Percentiles rank a stretch among this genome's conserved stretches.
Conservation (phyloP, 2,329 filamentous ascomycete species). For the Tolypocladium tundrense region DNA sequence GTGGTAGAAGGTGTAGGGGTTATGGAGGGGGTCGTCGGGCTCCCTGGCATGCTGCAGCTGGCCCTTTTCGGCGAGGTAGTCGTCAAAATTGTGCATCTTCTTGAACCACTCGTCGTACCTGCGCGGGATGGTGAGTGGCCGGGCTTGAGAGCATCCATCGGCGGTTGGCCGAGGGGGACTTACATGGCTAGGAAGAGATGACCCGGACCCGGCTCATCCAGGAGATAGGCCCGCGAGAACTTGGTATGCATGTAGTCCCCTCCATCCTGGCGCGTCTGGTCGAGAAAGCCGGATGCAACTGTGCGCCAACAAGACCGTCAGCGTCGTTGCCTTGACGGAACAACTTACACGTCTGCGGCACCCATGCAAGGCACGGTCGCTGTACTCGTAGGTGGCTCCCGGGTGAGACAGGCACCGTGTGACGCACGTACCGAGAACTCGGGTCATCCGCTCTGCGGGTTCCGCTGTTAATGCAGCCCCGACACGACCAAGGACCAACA, state of each 20-base stretch:
- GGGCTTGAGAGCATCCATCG: neutral
- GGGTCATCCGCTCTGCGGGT: slow-evolving; percentile 15
- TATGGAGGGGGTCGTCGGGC: slow-evolving; percentile 16
- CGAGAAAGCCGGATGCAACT: slow-evolving; percentile 19
- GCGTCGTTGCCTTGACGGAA: neutral
- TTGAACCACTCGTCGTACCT: slow-evolving; percentile 24
- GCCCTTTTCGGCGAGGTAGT: slow-evolving; percentile 15
- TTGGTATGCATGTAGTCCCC: slow-evolving; percentile 20
- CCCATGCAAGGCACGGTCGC: neutral
- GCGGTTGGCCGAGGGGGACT: neutral
- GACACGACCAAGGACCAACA: neutral
- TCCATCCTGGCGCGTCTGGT: slow-evolving; percentile 14
- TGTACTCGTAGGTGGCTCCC: neutral
- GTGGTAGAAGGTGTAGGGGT: slow-evolving; percentile 19
- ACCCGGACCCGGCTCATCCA: slow-evolving; percentile 15
- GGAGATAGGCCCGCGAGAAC: slow-evolving; percentile 18
- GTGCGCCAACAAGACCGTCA: neutral
- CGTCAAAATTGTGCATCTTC: slow-evolving; percentile 21
- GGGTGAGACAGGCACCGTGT: neutral
- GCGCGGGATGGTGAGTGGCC: neutral
- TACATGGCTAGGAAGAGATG: slow-evolving; percentile 20
- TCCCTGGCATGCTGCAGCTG: slow-evolving; percentile 11
- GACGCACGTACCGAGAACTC: slow-evolving; percentile 11
- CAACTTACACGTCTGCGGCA: neutral
- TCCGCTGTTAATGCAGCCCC: neutral